phyloP scores from a whole-genome alignment of 805 yeast species.

The Kodamaea kaohsiungensis region DNA sequence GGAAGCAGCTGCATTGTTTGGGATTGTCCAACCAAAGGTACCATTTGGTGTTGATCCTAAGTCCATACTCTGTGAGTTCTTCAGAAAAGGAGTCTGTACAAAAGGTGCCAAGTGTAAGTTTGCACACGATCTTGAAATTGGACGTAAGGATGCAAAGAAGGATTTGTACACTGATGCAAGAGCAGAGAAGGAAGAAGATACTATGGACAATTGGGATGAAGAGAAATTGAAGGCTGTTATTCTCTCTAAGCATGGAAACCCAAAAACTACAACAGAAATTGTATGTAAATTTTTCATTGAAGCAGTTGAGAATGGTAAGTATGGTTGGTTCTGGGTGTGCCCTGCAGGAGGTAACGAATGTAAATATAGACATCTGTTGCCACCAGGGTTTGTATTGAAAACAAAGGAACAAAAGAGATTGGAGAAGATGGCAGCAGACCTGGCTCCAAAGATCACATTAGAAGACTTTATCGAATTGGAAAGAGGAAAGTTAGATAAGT shows the following conservation, averaged over 20 bases:
- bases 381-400: slow-evolving; percentile 94
- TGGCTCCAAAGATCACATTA: slow-evolving; percentile 85
- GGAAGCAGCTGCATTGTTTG: slow-evolving; percentile 80
- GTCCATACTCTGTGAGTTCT: slow-evolving; percentile 84
- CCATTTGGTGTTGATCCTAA: slow-evolving; percentile 98
- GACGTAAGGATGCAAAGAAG: slow-evolving; percentile 84
- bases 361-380: slow-evolving; percentile 92
- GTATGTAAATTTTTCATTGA: slow-evolving; percentile 93
- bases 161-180: slow-evolving; percentile 92
- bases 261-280: slow-evolving; percentile 89
- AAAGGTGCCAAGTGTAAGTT: slow-evolving; percentile 88
- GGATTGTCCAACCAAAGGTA: slow-evolving; percentile 75
- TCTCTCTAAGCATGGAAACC: slow-evolving; percentile 90
- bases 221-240: slow-evolving; percentile 88
- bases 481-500: slow-evolving; percentile 77
- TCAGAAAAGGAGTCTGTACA: slow-evolving; percentile 83
- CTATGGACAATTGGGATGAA: slow-evolving; percentile 97
- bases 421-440: slow-evolving; percentile 81
- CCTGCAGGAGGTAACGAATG: slow-evolving; percentile 93
- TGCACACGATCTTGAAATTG: slow-evolving; percentile 83
- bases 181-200: slow-evolving; percentile 69
- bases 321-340: slow-evolving; percentile 99
- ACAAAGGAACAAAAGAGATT: slow-evolving; percentile 93
- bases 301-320: slow-evolving; percentile 95
- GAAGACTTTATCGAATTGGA: slow-evolving; percentile 97